These are phyloP conservation scores for Lasiosphaeria hispida DNA, from an alignment of 495 filamentous ascomycete genomes.

Conservation along the genomic window DNA sequence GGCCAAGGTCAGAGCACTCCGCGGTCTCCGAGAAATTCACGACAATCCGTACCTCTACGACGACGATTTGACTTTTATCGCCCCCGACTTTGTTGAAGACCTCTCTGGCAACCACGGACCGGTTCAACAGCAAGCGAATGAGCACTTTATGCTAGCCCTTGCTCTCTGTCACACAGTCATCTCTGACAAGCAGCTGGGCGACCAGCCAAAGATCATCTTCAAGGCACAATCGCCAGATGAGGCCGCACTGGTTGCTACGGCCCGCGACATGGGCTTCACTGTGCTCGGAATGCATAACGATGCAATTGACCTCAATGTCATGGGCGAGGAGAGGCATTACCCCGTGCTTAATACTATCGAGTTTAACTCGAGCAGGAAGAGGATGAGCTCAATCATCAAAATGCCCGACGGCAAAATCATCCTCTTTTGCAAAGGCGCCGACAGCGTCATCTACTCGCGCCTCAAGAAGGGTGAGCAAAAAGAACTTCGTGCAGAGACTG, in stretches of 20 bases:
- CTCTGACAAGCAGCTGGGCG: slow-evolving; percentile 80
- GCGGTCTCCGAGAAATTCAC: slow-evolving; percentile 69
- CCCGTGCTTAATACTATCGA: slow-evolving; percentile 92
- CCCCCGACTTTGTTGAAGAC: slow-evolving; percentile 83
- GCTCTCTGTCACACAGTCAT: slow-evolving; percentile 97
- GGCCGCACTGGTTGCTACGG: slow-evolving; percentile 89
- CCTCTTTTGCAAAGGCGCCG: slow-evolving; percentile 96
- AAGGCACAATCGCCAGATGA: slow-evolving; percentile 98
- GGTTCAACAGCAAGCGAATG: slow-evolving; percentile 70
- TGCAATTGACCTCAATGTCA: slow-evolving; percentile 78
- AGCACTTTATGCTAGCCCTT: slow-evolving; percentile 92
- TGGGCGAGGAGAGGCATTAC: slow-evolving; percentile 81
- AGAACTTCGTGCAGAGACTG: slow-evolving; percentile 77
- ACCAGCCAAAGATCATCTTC: slow-evolving; percentile 88
- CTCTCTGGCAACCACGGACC: slow-evolving; percentile 72
- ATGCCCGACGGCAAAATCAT: slow-evolving; percentile 94
- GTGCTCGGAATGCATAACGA: slow-evolving; percentile 77
- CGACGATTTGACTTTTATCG: slow-evolving; percentile 86
- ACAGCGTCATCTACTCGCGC: slow-evolving; percentile 95
- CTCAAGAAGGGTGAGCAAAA: slow-evolving; percentile 80
- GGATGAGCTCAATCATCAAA: slow-evolving; percentile 96
- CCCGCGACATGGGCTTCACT: slow-evolving; percentile 95
- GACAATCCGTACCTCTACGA: slow-evolving; percentile 89
- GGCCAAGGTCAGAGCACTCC: slow-evolving; percentile 70
- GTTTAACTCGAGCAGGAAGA: slow-evolving; percentile 95